These are phyloP conservation scores for Heterobasidion irregulare DNA, from an alignment of 1,284 basidiomycete genomes.

Conservation along the genomic window DNA sequence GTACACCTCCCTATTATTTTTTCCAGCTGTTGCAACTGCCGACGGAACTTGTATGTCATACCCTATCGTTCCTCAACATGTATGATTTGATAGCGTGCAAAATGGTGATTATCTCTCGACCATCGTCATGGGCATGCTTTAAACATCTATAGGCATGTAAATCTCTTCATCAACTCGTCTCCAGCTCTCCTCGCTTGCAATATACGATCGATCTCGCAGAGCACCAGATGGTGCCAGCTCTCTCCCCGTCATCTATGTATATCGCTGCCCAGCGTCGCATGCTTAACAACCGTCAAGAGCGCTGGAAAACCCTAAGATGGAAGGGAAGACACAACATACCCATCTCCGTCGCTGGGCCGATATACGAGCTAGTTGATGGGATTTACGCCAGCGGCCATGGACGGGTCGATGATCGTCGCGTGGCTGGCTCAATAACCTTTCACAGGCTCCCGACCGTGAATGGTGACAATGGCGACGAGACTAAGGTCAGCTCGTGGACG, in stretches of 20 bases:
- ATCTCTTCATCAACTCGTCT: slow-evolving; percentile 27
- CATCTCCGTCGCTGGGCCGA: slow-evolving; percentile 32
- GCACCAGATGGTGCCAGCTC: slow-evolving; percentile 27
- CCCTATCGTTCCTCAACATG: slow-evolving; percentile 27
- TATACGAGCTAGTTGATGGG: slow-evolving; percentile 43
- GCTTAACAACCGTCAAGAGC: slow-evolving; percentile 31
- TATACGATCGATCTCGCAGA: slow-evolving; percentile 38
- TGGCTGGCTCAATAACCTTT: slow-evolving; percentile 23
- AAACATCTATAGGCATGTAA: slow-evolving; percentile 25
- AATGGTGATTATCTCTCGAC: slow-evolving; percentile 15
- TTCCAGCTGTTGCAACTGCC: slow-evolving; percentile 19
- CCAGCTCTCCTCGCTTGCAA: slow-evolving; percentile 32
- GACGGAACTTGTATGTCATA: slow-evolving; percentile 33
- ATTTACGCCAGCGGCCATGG: slow-evolving; percentile 39
- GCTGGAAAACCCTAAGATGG: slow-evolving; percentile 36
- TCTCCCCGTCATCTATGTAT: slow-evolving; percentile 22
- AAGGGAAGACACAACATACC: slow-evolving; percentile 25
- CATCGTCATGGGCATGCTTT: neutral
- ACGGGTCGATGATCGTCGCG: slow-evolving; percentile 20
- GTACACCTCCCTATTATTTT: neutral
- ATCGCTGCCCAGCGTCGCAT: slow-evolving; percentile 29
- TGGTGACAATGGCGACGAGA: slow-evolving; percentile 6
- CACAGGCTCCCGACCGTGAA: slow-evolving; percentile 29
- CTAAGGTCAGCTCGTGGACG: slow-evolving; percentile 23
- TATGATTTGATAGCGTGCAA: slow-evolving; percentile 28